Percentiles rank a stretch among this genome's conserved stretches.
These are phyloP conservation scores for Cardamine resedifolia DNA, from an alignment of 345 rosid species.

Conservation along the genomic window DNA sequence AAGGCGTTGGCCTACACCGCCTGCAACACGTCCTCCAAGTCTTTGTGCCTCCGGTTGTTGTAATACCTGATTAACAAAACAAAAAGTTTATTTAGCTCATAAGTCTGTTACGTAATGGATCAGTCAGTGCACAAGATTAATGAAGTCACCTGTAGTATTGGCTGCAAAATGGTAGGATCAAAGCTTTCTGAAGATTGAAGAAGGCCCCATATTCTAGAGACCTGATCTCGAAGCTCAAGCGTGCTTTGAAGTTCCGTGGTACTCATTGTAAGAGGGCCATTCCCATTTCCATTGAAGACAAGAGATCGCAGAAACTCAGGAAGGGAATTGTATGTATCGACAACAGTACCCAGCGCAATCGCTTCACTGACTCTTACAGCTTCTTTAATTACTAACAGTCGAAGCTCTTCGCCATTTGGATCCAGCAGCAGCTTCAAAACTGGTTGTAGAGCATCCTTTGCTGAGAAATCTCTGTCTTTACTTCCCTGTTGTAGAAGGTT, in stretches of 20 bases:
- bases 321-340: slow-evolving; percentile 65
- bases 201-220: slow-evolving; percentile 77
- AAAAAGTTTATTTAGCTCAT: background rate
- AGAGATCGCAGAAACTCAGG: slow-evolving; percentile 57
- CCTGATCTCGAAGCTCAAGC: slow-evolving; percentile 72
- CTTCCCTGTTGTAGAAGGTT: slow-evolving; percentile 89
- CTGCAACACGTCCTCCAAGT: slow-evolving; percentile 72
- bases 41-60: slow-evolving; percentile 84
- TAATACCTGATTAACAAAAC: slow-evolving; percentile 59
- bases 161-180: slow-evolving; percentile 77
- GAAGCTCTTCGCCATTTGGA: slow-evolving; percentile 80
- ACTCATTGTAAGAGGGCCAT: slow-evolving; percentile 58
- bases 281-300: slow-evolving; percentile 52
- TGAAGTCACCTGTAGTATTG: slow-evolving; percentile 66
- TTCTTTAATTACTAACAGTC: slow-evolving; percentile 74
- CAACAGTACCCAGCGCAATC: slow-evolving; percentile 53
- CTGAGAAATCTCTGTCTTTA: slow-evolving; percentile 87
- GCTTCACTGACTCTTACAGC: slow-evolving; percentile 81
- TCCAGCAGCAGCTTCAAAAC: slow-evolving; percentile 70
- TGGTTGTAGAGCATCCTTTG: slow-evolving; percentile 90
- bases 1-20: slow-evolving; percentile 83
- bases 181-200: slow-evolving; percentile 71
- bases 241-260: slow-evolving; percentile 55
- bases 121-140: background rate
- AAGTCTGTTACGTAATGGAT: background rate